Conservation (phyloP, 306 rosid genomes). For the Lagenaria siceraria region DNA sequence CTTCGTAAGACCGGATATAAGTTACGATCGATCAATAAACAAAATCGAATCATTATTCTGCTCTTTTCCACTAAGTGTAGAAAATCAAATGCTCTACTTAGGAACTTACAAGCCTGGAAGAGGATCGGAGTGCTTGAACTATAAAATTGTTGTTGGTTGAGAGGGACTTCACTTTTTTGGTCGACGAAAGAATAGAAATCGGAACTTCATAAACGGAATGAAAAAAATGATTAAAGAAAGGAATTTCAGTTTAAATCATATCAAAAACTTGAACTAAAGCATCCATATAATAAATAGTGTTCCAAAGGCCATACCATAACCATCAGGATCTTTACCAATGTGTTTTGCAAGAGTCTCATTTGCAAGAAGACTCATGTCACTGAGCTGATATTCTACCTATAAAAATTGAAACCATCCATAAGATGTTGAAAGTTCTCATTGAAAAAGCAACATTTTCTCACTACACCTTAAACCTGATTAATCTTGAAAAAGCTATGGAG, state of each 20-base stretch:
- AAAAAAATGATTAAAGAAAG: constrained; percentile 3
- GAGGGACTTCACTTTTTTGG: constrained; percentile 73
- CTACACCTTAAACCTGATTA: neutral
- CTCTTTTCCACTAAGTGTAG: neutral
- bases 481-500: neutral
- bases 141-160: constrained; percentile 36
- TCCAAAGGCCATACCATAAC: constrained; percentile 43
- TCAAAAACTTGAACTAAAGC: neutral
- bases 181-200: constrained; percentile 53
- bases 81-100: neutral
- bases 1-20: constrained; percentile 21
- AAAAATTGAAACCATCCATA: neutral
- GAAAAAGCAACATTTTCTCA: neutral
- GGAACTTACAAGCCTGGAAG: constrained; percentile 75
- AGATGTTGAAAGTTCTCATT: neutral
- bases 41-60: neutral
- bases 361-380: constrained; percentile 82
- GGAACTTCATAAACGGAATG: constrained; percentile 39
- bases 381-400: constrained; percentile 88
- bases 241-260: neutral
- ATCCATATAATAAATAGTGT: constrained; percentile 9
- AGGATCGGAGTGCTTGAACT: constrained; percentile 58
- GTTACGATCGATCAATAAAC: neutral
- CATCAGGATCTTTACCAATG: constrained; percentile 81
- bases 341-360: constrained; percentile 77